Evolutionary conservation across 2,329 filamentous ascomycete genomes (phyloP).

Genomic region (Aureobasidium uvarum): DNA sequence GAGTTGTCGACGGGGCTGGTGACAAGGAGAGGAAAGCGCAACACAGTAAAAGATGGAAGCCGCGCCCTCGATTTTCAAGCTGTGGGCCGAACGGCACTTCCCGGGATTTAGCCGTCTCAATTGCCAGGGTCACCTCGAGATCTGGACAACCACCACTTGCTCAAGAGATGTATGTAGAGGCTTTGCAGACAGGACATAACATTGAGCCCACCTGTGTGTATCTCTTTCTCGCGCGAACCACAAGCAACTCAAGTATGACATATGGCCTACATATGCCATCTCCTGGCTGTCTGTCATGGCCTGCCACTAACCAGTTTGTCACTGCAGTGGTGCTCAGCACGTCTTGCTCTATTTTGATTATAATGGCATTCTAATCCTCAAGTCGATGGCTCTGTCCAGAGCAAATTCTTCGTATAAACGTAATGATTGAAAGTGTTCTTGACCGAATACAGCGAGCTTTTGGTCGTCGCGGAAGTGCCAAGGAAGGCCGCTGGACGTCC

Average conservation of each 20-base stretch:
- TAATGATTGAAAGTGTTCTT: not conserved
- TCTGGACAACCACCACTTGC: not conserved
- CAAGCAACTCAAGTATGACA: not conserved
- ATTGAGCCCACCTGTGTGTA: not conserved
- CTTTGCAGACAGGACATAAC: not conserved
- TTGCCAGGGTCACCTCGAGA: not conserved
- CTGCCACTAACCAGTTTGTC: too few relatives aligned
- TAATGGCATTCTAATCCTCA: too few relatives aligned
- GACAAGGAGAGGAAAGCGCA: conserved; percentile 26
- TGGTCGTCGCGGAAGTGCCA: not conserved
- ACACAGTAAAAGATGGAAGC: conserved; percentile 9
- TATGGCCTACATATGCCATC: not conserved
- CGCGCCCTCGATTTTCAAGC: conserved; percentile 17
- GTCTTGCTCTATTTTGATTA: too few relatives aligned
- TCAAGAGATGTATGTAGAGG: not conserved
- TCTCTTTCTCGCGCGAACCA: not conserved
- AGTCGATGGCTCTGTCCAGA: not conserved
- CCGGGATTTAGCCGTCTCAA: not conserved
- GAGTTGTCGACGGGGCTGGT: conserved; percentile 28
- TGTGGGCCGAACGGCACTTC: not conserved
- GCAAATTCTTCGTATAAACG: not conserved
- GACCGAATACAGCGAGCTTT: not conserved
- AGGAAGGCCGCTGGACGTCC: not conserved
- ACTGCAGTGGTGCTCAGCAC: too few relatives aligned
- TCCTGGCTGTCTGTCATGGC: not conserved